Percentiles rank a stretch among this genome's conserved stretches.
Evolutionary conservation across 345 rosid species (phyloP).

Genomic region (Lepidium didymum): DNA sequence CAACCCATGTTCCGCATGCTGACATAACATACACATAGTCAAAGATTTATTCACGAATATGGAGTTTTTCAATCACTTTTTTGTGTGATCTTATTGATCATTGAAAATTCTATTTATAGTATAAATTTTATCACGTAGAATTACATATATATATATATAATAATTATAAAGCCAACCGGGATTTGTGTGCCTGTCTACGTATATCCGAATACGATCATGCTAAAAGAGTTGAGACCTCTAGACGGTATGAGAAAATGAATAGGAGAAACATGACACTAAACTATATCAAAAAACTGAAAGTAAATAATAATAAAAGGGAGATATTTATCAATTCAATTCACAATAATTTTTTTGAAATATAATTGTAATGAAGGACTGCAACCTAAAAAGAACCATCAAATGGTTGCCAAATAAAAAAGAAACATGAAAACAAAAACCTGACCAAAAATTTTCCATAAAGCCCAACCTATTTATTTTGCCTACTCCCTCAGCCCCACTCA

Average conservation of each 20-base stretch:
- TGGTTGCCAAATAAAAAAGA: neutral
- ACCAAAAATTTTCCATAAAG: conserved; percentile 12
- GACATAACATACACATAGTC: conserved; percentile 15
- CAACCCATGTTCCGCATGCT: conserved; percentile 16
- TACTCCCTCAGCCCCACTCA: neutral
- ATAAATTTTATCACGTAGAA: no score
- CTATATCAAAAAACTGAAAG: neutral
- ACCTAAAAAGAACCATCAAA: conserved; percentile 7
- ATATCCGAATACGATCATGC: neutral
- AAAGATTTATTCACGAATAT: conserved; percentile 1
- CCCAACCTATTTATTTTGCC: conserved; percentile 13
- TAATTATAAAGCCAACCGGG: neutral
- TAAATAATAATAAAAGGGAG: neutral
- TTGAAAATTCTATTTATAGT: no score
- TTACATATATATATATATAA: no score
- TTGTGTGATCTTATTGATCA: no score
- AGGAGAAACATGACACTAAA: neutral
- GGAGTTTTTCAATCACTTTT: neutral
- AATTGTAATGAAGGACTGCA: conserved; percentile 10
- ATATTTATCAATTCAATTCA: neutral
- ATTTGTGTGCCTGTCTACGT: conserved; percentile 8
- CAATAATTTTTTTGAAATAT: neutral
- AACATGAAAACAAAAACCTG: conserved; percentile 6
- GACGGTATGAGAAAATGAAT: neutral
- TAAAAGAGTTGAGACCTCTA: neutral